Conservation (phyloP, 208 protist species). For the Herpetomonas tarakana region DNA sequence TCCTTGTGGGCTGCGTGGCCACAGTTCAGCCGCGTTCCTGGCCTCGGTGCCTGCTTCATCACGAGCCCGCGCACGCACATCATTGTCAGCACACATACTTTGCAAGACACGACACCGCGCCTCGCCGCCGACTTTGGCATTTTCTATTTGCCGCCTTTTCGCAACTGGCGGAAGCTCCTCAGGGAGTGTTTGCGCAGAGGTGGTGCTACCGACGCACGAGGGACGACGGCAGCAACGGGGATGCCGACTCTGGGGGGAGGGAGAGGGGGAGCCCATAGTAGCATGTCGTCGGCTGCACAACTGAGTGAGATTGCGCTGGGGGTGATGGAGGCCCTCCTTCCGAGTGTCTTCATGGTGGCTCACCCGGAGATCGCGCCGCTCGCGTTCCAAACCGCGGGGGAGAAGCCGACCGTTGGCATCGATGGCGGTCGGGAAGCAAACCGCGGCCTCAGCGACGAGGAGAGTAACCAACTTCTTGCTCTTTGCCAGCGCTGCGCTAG, state of each 20-base stretch:
- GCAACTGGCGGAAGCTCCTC: conserved; percentile 42
- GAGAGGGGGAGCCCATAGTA: background rate
- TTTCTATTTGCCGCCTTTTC: conserved; percentile 30
- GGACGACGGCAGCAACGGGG: too few species aligned
- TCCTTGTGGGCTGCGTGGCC: conserved; percentile 26
- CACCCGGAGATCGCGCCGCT: background rate
- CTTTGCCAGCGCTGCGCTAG: conserved; percentile 27
- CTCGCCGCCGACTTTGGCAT: conserved; percentile 39
- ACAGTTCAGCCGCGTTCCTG: conserved; percentile 14
- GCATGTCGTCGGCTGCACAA: conserved; percentile 7
- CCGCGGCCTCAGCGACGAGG: background rate
- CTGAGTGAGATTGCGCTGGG: conserved; percentile 19
- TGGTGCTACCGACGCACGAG: background rate
- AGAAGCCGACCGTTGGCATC: too few species aligned
- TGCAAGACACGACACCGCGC: conserved; percentile 30
- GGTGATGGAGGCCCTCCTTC: conserved; percentile 41
- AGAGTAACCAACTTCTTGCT: conserved; percentile 24
- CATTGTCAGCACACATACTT: conserved; percentile 26
- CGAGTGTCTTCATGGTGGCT: conserved; percentile 6
- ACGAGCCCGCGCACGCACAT: conserved; percentile 25
- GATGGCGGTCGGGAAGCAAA: background rate
- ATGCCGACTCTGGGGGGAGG: background rate
- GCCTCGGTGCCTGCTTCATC: conserved; percentile 26
- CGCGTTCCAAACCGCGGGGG: background rate
- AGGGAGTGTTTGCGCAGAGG: conserved; percentile 18